phyloP scores from a whole-genome alignment of 345 rosid species.

The Noccaea caerulescens region DNA sequence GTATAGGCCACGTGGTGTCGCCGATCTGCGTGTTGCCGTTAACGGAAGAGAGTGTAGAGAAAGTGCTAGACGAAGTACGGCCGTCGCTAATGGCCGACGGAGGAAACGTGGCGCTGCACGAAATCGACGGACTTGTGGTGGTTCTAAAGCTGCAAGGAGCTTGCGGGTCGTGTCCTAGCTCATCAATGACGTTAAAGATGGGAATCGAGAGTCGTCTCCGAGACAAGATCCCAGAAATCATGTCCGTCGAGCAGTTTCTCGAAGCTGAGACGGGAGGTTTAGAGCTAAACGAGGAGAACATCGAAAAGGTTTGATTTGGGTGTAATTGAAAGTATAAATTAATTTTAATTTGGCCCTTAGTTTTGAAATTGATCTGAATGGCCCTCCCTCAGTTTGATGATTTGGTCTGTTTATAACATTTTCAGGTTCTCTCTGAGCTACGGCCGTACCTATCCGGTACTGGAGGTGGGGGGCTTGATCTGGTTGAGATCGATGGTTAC shows the following conservation, averaged over 20 bases:
- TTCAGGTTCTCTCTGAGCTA: slow-evolving; percentile 79
- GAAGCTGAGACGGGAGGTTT: slow-evolving; percentile 77
- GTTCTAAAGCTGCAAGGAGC: slow-evolving; percentile 92
- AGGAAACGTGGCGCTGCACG: slow-evolving; percentile 91
- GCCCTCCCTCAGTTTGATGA: slow-evolving; percentile 4
- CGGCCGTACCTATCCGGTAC: slow-evolving; percentile 90
- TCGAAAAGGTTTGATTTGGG: slow-evolving; percentile 67
- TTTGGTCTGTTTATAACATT: background rate
- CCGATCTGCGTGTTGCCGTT: slow-evolving; percentile 76
- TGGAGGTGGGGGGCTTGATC: slow-evolving; percentile 85
- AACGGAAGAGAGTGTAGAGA: slow-evolving; percentile 95
- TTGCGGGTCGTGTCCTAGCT: slow-evolving; percentile 97
- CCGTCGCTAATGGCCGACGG: slow-evolving; percentile 96
- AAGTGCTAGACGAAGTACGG: slow-evolving; percentile 77
- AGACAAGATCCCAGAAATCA: slow-evolving; percentile 88
- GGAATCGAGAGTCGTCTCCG: slow-evolving; percentile 88
- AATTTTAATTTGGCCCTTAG: background rate
- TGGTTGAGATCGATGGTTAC: slow-evolving; percentile 68
- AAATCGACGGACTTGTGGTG: slow-evolving; percentile 94
- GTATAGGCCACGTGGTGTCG: slow-evolving; percentile 53
- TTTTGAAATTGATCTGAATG: background rate
- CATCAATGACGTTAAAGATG: slow-evolving; percentile 92
- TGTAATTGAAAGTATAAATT: background rate
- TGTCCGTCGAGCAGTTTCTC: slow-evolving; percentile 84
- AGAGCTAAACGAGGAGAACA: slow-evolving; percentile 73